Evolutionary conservation across 2,329 filamentous ascomycete species (phyloP).

Genomic region (Ophiostoma australiae): DNA sequence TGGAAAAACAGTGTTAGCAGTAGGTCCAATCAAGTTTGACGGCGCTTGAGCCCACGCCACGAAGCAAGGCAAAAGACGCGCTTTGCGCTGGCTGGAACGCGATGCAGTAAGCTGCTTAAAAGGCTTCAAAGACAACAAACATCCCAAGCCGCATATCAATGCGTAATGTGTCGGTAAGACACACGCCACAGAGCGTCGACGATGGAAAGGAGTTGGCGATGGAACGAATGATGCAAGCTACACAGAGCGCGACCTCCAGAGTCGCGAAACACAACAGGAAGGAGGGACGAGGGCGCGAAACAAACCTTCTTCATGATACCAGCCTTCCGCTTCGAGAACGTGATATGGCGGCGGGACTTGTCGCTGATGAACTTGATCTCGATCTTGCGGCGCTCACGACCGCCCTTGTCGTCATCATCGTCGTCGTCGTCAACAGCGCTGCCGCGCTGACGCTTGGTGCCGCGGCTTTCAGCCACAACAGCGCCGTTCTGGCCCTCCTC

Average conservation of each 20-base stretch:
- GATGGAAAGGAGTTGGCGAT: background rate
- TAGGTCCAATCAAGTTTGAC: background rate
- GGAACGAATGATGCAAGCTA: background rate
- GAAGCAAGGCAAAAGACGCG: background rate
- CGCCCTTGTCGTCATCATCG: constrained; percentile 95
- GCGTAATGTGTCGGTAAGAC: background rate
- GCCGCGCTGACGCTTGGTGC: constrained; percentile 82
- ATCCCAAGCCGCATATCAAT: background rate
- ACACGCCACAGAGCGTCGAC: background rate
- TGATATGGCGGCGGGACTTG: constrained; percentile 98
- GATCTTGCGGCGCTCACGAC: constrained; percentile 97
- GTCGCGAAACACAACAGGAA: background rate
- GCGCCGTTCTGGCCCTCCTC: constrained; percentile 68
- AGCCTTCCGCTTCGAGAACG: constrained; percentile 98
- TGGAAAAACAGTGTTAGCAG: constrained; percentile 27
- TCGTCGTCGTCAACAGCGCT: constrained; percentile 88
- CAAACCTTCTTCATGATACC: constrained; percentile 99
- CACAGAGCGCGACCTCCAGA: background rate
- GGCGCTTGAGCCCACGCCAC: background rate
- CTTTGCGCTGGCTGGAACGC: background rate
- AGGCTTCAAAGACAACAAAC: background rate
- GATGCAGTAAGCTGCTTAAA: background rate
- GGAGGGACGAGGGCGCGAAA: background rate
- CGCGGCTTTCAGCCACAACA: constrained; percentile 68
- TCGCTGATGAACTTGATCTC: constrained; percentile 99